A percentile compares a stretch with the other conserved stretches of the same genome.
Conservation (phyloP, 1,139 yeast species). For the Lodderomyces jiufengensis region DNA sequence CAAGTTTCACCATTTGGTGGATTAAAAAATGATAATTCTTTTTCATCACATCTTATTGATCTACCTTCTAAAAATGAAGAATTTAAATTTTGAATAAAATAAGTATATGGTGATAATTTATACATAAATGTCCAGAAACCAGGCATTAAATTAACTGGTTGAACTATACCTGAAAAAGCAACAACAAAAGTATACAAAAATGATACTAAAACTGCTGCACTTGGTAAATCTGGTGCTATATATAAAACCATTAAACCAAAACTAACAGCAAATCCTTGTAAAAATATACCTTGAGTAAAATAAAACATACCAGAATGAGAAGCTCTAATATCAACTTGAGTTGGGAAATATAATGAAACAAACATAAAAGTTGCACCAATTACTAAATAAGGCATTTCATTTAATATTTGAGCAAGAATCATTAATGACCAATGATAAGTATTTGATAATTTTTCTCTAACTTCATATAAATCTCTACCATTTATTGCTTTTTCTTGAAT, state of each 20-base stretch:
- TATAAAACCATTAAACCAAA: slow-evolving; percentile 54
- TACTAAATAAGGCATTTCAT: slow-evolving; percentile 56
- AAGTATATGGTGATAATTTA: slow-evolving; percentile 67
- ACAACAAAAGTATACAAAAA: slow-evolving; percentile 52
- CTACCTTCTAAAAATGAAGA: slow-evolving; percentile 52
- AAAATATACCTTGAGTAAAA: slow-evolving; percentile 50
- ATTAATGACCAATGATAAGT: slow-evolving; percentile 64
- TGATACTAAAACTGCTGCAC: slow-evolving; percentile 57
- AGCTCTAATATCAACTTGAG: slow-evolving; percentile 44
- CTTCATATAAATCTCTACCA: slow-evolving; percentile 56
- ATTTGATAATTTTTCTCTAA: slow-evolving; percentile 60
- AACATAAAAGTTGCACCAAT: slow-evolving; percentile 51
- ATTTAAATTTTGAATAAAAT: slow-evolving; percentile 58
- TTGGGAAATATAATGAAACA: slow-evolving; percentile 56
- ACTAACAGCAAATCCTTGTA: slow-evolving; percentile 52
- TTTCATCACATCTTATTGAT: slow-evolving; percentile 47
- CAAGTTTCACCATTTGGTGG: slow-evolving; percentile 66
- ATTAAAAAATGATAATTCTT: slow-evolving; percentile 48
- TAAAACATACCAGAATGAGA: slow-evolving; percentile 51
- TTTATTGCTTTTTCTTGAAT: slow-evolving; percentile 40
- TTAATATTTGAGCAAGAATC: slow-evolving; percentile 47
- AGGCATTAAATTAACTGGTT: slow-evolving; percentile 55
- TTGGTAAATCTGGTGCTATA: slow-evolving; percentile 58
- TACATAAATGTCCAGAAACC: slow-evolving; percentile 67
- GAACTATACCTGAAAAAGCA: slow-evolving; percentile 62